Evolutionary conservation across 2,329 filamentous ascomycete genomes (phyloP).

Genomic region (Talaromyces sp.): DNA sequence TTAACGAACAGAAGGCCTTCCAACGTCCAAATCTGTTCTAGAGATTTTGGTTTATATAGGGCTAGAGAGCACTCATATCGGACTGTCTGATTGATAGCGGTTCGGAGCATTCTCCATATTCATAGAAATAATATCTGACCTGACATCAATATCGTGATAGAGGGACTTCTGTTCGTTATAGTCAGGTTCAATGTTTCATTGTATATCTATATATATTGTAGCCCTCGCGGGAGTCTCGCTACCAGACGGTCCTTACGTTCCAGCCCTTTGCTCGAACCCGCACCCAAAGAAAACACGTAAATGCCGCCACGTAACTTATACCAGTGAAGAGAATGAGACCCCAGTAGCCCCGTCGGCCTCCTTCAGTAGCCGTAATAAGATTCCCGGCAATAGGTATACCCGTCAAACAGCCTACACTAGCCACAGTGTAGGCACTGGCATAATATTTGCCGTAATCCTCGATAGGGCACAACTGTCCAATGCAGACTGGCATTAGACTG

Average conservation of each 20-base stretch:
- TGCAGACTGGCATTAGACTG: slow-evolving; percentile 42
- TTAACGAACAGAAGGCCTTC: no score
- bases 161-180: no score
- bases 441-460: slow-evolving; percentile 44
- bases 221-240: neutral
- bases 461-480: slow-evolving; percentile 48
- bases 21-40: no score
- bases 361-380: slow-evolving; percentile 23
- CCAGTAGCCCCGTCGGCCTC: slow-evolving; percentile 21
- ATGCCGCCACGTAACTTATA: slow-evolving; percentile 31
- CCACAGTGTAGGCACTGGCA: slow-evolving; percentile 33
- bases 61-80: no score
- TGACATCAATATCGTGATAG: no score
- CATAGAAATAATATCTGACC: no score
- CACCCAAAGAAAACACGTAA: slow-evolving; percentile 18
- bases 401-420: slow-evolving; percentile 27
- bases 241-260: slow-evolving; percentile 7
- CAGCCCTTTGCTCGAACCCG: slow-evolving; percentile 10
- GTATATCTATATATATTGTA: neutral
- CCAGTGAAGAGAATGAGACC: slow-evolving; percentile 24
- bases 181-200: no score
- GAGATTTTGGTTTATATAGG: no score
- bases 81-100: no score
- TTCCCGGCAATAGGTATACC: slow-evolving; percentile 29
- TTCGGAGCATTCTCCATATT: no score